These are phyloP conservation scores for Ceratopteris richardii DNA, from an alignment of 75 land plant species.

Conservation along the genomic window DNA sequence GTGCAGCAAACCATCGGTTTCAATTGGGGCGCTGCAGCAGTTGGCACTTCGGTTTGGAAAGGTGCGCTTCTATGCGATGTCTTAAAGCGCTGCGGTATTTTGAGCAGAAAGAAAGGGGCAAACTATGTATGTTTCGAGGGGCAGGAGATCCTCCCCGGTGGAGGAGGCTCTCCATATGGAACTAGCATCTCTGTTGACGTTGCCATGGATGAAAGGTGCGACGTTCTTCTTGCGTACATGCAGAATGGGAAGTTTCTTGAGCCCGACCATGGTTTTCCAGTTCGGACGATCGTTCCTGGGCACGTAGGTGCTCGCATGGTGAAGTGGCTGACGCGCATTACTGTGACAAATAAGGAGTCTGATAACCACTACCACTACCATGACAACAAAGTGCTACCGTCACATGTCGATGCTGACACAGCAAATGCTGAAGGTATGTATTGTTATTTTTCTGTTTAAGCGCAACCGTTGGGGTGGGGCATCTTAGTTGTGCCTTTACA, in stretches of 20 bases:
- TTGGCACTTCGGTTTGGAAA: constrained; percentile 84
- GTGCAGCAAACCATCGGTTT: constrained; percentile 77
- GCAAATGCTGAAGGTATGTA: constrained; percentile 70
- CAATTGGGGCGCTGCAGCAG: constrained; percentile 91
- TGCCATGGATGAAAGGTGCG: constrained; percentile 68
- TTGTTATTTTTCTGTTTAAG: not conserved
- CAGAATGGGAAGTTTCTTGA: constrained; percentile 63
- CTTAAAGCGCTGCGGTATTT: constrained; percentile 64
- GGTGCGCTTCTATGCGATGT: constrained; percentile 63
- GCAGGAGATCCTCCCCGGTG: constrained; percentile 77
- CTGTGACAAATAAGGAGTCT: constrained; percentile 54
- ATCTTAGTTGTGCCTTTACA: too few relatives aligned
- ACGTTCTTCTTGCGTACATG: constrained; percentile 76
- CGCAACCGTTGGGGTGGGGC: too few relatives aligned
- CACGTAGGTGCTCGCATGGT: constrained; percentile 94
- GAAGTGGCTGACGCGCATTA: constrained; percentile 73
- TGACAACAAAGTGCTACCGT: constrained; percentile 83
- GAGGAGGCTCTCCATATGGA: constrained; percentile 67
- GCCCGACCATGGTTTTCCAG: too few relatives aligned
- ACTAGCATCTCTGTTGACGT: constrained; percentile 53
- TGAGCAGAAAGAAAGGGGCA: too few relatives aligned
- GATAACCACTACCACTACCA: constrained; percentile 65
- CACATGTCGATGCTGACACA: constrained; percentile 84
- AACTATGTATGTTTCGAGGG: constrained; percentile 92
- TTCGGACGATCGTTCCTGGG: constrained; percentile 83